These are phyloP conservation scores for Lepraria neglecta DNA, from an alignment of 495 filamentous ascomycete species.

Conservation along the genomic window DNA sequence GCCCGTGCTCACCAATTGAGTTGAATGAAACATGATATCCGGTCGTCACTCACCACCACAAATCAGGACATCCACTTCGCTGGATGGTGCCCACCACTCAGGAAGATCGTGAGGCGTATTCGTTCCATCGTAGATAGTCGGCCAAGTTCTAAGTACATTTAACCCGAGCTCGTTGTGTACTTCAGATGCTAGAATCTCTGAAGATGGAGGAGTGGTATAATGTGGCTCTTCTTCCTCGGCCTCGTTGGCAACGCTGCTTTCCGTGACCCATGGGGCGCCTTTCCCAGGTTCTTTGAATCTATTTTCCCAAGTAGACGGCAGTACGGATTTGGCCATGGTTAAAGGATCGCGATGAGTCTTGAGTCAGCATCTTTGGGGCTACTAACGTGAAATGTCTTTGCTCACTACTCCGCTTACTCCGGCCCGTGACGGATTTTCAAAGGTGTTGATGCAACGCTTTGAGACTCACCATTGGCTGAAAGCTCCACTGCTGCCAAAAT, in stretches of 20 bases:
- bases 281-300: neutral
- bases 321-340: neutral
- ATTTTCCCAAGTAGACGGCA: neutral
- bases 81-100: slow-evolving; percentile 29
- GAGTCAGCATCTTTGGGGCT: neutral
- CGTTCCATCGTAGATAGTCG: slow-evolving; percentile 23
- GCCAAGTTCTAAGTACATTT: slow-evolving; percentile 30
- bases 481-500: neutral
- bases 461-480: neutral
- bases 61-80: slow-evolving; percentile 35
- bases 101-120: slow-evolving; percentile 30
- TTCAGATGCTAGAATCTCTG: slow-evolving; percentile 23
- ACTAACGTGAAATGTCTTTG: neutral
- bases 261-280: neutral
- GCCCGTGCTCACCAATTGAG: too few relatives aligned
- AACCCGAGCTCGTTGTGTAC: slow-evolving; percentile 26
- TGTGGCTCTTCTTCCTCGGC: neutral
- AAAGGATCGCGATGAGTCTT: too few relatives aligned
- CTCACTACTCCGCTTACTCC: neutral
- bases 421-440: neutral
- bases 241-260: neutral
- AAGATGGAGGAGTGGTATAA: slow-evolving; percentile 20
- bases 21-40: neutral
- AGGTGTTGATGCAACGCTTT: neutral
- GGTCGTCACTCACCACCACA: slow-evolving; percentile 27